Evolutionary conservation across 768 basidiomycete genomes (phyloP).

Genomic region (Cyclocybe cylindracea): DNA sequence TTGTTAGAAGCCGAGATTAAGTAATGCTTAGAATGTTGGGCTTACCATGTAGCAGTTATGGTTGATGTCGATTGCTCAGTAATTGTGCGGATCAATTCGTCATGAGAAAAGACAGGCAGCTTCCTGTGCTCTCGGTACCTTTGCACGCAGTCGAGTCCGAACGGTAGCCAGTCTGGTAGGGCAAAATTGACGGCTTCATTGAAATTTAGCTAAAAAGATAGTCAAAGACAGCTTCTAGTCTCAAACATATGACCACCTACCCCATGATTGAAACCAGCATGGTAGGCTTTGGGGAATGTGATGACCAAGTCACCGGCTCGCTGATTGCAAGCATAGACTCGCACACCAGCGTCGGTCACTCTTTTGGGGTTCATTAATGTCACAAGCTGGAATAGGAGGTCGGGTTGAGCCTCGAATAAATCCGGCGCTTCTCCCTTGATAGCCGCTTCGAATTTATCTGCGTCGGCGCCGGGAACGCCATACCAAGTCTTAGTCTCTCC

Average conservation of each 20-base stretch:
- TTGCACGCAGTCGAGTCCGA: slow-evolving; percentile 84
- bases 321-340: slow-evolving; percentile 94
- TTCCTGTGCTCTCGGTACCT: slow-evolving; percentile 91
- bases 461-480: slow-evolving; percentile 93
- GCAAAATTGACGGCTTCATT: slow-evolving; percentile 99
- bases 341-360: slow-evolving; percentile 84
- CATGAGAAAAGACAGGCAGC: slow-evolving; percentile 96
- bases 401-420: slow-evolving; percentile 96
- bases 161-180: slow-evolving; percentile 90
- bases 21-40: slow-evolving; percentile 4
- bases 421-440: slow-evolving; percentile 96
- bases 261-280: slow-evolving; percentile 98
- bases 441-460: slow-evolving; percentile 94
- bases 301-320: slow-evolving; percentile 97
- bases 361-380: slow-evolving; percentile 96
- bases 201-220: slow-evolving; percentile 79
- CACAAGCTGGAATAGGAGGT: slow-evolving; percentile 95
- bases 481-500: slow-evolving; percentile 99
- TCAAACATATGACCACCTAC: slow-evolving; percentile 48
- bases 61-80: slow-evolving; percentile 93
- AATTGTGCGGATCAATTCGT: slow-evolving; percentile 96
- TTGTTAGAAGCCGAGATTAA: slow-evolving; percentile 1
- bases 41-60: slow-evolving; percentile 90
- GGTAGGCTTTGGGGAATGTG: slow-evolving; percentile 97
- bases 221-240: slow-evolving; percentile 15